A percentile compares a stretch with the other conserved stretches of the same genome.
Conservation (phyloP, 805 yeast genomes). For the Metschnikowia lunata region DNA sequence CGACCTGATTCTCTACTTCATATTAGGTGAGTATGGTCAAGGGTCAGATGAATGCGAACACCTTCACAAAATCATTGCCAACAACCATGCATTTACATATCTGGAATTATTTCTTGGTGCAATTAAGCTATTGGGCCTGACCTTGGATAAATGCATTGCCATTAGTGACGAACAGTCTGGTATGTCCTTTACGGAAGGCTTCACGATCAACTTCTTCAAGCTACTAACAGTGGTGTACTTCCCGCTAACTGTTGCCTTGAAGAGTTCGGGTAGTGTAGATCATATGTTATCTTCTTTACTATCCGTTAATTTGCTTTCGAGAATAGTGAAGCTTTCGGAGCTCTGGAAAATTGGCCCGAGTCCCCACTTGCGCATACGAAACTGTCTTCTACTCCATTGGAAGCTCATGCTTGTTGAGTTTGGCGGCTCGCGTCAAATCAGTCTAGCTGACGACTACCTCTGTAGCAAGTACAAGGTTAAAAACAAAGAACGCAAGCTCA, state of each 20-base stretch:
- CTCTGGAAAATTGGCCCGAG: conserved; percentile 59
- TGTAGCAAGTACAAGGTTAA: conserved; percentile 36
- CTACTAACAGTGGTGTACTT: conserved; percentile 35
- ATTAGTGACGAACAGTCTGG: not conserved
- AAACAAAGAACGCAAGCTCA: conserved; percentile 20
- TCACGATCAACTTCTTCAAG: conserved; percentile 21
- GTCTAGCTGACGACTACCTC: conserved; percentile 45
- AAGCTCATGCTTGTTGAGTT: conserved; percentile 54
- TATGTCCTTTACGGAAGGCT: not conserved
- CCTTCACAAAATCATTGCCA: conserved; percentile 4
- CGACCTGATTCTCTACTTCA: conserved; percentile 10
- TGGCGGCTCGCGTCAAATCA: conserved; percentile 48
- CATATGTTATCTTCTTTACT: conserved; percentile 15
- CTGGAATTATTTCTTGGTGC: conserved; percentile 11
- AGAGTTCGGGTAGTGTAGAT: not conserved
- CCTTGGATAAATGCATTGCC: not conserved
- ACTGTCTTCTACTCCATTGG: conserved; percentile 49
- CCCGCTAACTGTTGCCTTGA: conserved; percentile 23
- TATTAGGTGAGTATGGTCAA: conserved; percentile 12
- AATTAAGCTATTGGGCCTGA: not conserved
- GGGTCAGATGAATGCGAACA: conserved; percentile 7
- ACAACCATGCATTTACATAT: conserved; percentile 19
- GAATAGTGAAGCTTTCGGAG: conserved; percentile 50
- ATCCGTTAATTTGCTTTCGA: conserved; percentile 37
- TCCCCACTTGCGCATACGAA: conserved; percentile 46